These are phyloP conservation scores for Colletotrichum aenigma DNA, from an alignment of 2,329 filamentous ascomycete species.

Conservation along the genomic window DNA sequence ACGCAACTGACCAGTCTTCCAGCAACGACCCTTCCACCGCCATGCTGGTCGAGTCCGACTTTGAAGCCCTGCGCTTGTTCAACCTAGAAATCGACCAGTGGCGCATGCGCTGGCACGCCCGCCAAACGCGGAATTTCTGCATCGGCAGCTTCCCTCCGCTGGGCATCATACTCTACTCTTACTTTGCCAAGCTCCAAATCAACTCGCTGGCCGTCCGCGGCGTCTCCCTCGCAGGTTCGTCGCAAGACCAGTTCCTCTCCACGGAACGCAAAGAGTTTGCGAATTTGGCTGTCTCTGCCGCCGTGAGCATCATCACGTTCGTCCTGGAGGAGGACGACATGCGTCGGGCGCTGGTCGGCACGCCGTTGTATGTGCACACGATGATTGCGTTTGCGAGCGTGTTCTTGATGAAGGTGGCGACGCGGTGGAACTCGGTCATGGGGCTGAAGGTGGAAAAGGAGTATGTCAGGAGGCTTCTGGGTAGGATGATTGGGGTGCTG, in stretches of 20 bases:
- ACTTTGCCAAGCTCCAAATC: neutral
- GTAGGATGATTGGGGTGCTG: neutral
- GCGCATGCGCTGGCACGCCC: slow-evolving; percentile 27
- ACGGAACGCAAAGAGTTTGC: neutral
- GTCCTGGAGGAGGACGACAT: neutral
- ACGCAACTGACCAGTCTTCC: neutral
- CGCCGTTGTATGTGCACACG: neutral
- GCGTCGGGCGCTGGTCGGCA: neutral
- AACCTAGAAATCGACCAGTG: slow-evolving; percentile 47
- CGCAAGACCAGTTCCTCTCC: neutral
- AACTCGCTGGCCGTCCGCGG: neutral
- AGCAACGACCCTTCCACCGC: neutral
- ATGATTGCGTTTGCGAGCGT: neutral
- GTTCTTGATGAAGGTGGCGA: neutral
- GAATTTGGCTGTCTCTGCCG: neutral
- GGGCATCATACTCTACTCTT: neutral
- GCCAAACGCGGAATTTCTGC: neutral
- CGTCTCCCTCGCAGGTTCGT: neutral
- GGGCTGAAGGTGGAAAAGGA: neutral
- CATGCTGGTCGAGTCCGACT: slow-evolving; percentile 37
- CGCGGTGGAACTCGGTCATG: neutral
- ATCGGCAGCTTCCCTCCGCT: neutral
- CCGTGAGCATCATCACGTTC: neutral
- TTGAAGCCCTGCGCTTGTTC: slow-evolving; percentile 39
- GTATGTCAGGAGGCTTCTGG: neutral